These are phyloP conservation scores for Sporothrix protearum DNA, from an alignment of 2,329 filamentous ascomycete genomes.

Conservation along the genomic window DNA sequence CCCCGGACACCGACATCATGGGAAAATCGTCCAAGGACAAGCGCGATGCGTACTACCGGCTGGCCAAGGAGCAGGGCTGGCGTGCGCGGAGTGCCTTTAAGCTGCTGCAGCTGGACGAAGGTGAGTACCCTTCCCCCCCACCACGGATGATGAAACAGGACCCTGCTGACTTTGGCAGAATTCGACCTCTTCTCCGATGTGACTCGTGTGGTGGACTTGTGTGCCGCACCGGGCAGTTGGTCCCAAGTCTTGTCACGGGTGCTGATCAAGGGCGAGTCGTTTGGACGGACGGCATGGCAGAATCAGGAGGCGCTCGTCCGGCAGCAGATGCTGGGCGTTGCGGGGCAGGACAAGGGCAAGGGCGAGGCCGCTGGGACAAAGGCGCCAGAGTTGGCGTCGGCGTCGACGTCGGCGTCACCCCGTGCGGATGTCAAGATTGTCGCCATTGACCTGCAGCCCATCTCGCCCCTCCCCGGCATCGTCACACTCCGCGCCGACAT, in stretches of 20 bases:
- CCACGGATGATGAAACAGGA: too few species aligned
- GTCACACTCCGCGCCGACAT: constrained; percentile 92
- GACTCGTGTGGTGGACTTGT: constrained; percentile 90
- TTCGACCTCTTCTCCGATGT: constrained; percentile 92
- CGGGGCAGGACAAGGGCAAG: constrained; percentile 24
- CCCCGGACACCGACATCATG: constrained; percentile 44
- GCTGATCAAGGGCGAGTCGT: constrained; percentile 87
- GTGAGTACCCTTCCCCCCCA: constrained; percentile 36
- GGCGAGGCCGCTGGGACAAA: not conserved
- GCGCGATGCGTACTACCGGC: constrained; percentile 93
- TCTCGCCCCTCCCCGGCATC: constrained; percentile 89
- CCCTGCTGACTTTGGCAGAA: constrained; percentile 49
- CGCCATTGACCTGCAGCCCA: constrained; percentile 91
- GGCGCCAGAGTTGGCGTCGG: too few species aligned
- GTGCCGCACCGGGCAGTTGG: constrained; percentile 94
- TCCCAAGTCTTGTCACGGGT: constrained; percentile 93
- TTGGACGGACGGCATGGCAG: constrained; percentile 81
- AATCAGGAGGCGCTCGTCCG: constrained; percentile 69
- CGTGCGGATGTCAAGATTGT: constrained; percentile 85
- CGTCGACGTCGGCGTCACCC: too few species aligned
- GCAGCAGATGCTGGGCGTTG: constrained; percentile 55
- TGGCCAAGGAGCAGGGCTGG: constrained; percentile 99
- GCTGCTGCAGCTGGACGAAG: constrained; percentile 87
- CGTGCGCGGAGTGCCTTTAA: constrained; percentile 95
- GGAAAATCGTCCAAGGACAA: constrained; percentile 99